A percentile compares a stretch with the other conserved stretches of the same genome.
Conservation (phyloP, 257 asterid species). For the Plantago elongata region DNA sequence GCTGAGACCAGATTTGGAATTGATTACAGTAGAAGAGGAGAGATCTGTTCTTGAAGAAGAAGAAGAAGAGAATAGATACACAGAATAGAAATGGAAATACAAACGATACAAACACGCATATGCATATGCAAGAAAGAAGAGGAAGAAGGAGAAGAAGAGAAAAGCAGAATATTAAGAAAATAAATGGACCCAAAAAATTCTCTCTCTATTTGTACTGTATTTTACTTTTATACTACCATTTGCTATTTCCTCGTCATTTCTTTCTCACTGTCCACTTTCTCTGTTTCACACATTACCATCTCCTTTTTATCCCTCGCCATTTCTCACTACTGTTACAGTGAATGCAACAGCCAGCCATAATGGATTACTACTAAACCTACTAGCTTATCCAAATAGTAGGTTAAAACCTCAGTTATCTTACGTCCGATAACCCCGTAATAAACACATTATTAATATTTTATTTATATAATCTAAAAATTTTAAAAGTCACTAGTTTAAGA, state of each 20-base stretch:
- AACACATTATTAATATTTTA: too few relatives aligned
- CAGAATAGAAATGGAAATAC: neutral
- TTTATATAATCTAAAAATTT: too few relatives aligned
- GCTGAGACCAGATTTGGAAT: too few relatives aligned
- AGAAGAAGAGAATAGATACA: neutral
- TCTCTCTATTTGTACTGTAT: constrained; percentile 13
- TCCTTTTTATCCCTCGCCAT: neutral
- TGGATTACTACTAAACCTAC: too few relatives aligned
- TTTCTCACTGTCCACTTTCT: neutral
- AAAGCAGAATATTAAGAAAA: constrained; percentile 18
- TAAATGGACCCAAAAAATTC: constrained; percentile 22
- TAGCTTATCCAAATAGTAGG: too few relatives aligned
- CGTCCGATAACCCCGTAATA: too few relatives aligned
- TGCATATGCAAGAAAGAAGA: neutral
- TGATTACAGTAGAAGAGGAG: too few relatives aligned
- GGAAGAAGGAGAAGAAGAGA: neutral
- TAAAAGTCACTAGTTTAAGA: too few relatives aligned
- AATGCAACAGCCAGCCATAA: too few relatives aligned
- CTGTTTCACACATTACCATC: constrained; percentile 18
- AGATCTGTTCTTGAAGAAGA: neutral
- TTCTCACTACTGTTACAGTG: too few relatives aligned
- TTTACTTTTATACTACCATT: constrained; percentile 17
- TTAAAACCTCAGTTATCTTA: too few relatives aligned
- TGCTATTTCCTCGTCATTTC: constrained; percentile 24
- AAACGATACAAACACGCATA: neutral